Conservation (phyloP, 352 stramenopile species). For the Plasmopara muralis region DNA sequence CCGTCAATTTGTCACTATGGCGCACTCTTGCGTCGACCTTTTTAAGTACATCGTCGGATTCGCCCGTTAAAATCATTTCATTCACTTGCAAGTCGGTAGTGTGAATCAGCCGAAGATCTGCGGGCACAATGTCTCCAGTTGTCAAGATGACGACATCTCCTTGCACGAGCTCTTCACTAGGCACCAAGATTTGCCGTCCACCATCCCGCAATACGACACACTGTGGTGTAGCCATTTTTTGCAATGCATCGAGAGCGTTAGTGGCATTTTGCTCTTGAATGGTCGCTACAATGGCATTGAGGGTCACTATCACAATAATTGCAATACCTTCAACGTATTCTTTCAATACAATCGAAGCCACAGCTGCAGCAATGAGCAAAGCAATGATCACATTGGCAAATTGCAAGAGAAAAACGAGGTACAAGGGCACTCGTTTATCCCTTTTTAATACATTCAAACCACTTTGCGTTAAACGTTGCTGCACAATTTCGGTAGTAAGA, state of each 20-base stretch:
- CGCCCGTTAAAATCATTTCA: constrained; percentile 92
- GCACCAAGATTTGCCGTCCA: constrained; percentile 40
- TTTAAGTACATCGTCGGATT: constrained; percentile 80
- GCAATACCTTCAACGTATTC: constrained; percentile 65
- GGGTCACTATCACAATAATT: constrained; percentile 66
- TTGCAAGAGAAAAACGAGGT: constrained; percentile 66
- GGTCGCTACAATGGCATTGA: constrained; percentile 67
- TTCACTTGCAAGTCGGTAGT: constrained; percentile 86
- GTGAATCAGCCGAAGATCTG: constrained; percentile 85
- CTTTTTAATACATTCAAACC: constrained; percentile 46
- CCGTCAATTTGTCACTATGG: constrained; percentile 51
- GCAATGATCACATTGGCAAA: constrained; percentile 77
- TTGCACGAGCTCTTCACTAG: constrained; percentile 52
- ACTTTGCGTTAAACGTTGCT: constrained; percentile 31
- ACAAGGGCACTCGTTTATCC: constrained; percentile 47
- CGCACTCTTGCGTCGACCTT: constrained; percentile 43
- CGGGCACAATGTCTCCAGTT: constrained; percentile 90
- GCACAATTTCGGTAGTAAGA: constrained; percentile 27
- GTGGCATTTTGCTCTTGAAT: constrained; percentile 59
- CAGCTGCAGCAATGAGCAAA: constrained; percentile 45
- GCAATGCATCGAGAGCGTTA: constrained; percentile 61
- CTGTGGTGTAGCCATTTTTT: constrained; percentile 67
- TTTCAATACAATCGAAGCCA: constrained; percentile 59
- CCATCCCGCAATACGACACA: constrained; percentile 52
- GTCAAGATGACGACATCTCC: constrained; percentile 81